Conservation (phyloP, 805 yeast species). For the Schwanniomyces polymorphus region DNA sequence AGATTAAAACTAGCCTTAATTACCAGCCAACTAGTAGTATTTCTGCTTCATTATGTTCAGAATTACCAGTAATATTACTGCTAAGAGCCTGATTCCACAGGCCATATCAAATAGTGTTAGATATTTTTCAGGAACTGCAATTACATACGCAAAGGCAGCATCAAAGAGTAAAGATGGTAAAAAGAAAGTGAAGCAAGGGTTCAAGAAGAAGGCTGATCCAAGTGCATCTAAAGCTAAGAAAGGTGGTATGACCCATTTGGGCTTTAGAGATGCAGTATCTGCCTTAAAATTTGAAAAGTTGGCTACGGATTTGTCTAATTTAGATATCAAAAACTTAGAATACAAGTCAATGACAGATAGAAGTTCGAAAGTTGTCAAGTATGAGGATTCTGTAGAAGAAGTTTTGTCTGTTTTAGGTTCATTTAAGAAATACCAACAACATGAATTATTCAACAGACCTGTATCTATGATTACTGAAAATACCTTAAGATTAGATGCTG, state of each 20-base stretch:
- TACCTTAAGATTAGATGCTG: constrained; percentile 40
- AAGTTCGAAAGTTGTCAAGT: constrained; percentile 27
- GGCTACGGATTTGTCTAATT: constrained; percentile 21
- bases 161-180: constrained; percentile 22
- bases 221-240: constrained; percentile 24
- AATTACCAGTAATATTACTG: constrained; percentile 1
- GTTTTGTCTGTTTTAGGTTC: constrained; percentile 56
- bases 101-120: constrained; percentile 1
- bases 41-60: constrained; percentile 6
- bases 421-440: constrained; percentile 66
- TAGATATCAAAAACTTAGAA: constrained; percentile 12
- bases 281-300: constrained; percentile 31
- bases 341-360: constrained; percentile 8
- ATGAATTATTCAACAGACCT: constrained; percentile 64
- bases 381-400: constrained; percentile 39
- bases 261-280: constrained; percentile 37
- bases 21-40: background rate
- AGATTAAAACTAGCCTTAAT: background rate
- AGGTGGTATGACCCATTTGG: constrained; percentile 43
- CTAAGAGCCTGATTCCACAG: constrained; percentile 1
- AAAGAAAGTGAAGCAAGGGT: constrained; percentile 21
- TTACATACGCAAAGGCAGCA: constrained; percentile 13
- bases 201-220: constrained; percentile 14
- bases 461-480: constrained; percentile 55
- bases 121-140: constrained; percentile 10